Base-by-base conservation (phyloP, 2,329 filamentous ascomycete genomes). In the Alternaria arbusti region DNA sequence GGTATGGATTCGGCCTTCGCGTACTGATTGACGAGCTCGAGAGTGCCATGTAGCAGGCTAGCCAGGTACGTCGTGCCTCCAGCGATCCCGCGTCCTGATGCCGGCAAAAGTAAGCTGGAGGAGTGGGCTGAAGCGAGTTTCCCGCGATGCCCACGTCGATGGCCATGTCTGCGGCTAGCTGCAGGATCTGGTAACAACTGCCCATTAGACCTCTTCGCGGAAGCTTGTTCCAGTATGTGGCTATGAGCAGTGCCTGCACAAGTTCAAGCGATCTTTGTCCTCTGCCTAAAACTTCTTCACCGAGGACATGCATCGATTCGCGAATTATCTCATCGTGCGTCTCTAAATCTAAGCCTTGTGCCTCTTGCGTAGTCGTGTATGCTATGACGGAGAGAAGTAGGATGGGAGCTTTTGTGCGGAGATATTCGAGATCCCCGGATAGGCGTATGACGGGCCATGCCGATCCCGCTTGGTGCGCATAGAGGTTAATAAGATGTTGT, bases 11-110 rank as follows among this genome's bases (percentile, higher is more conserved):
- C 10, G 71, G 57, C 15, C 73, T 66, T 17, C 73, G 71, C 22
- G 61, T 66, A 59, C 65, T 67, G 4, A 71, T 66, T 23, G 70
- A 68, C 5, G 70, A 70, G 12, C 65, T 65, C 3, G 69, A 66
- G 13, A 71, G 54, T 26, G 70, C 70, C 28, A 75, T 63, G 51
- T 67, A 75, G 57, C 73, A 75, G 13, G 71, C 71, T 59, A 75
- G 69, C 73, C 73, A 75, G 10, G 73, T 75, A 25, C 72, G 71
- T n/a, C 72, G 68, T 57, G 73, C 73, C 17, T 72, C 71, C 9
- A 67, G 59, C 17, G 72, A 72, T 46, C 60, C 63, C 7, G 68
- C 43, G 52, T 74, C 65, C 32, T 68, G 63, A 25, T 71, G 70
- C 32, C 66, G 65, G 10, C 28, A 61, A 25, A 75, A 75, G 45